Conservation (phyloP, 2,329 filamentous ascomycete species). For the Ophiostoma quercus region DNA sequence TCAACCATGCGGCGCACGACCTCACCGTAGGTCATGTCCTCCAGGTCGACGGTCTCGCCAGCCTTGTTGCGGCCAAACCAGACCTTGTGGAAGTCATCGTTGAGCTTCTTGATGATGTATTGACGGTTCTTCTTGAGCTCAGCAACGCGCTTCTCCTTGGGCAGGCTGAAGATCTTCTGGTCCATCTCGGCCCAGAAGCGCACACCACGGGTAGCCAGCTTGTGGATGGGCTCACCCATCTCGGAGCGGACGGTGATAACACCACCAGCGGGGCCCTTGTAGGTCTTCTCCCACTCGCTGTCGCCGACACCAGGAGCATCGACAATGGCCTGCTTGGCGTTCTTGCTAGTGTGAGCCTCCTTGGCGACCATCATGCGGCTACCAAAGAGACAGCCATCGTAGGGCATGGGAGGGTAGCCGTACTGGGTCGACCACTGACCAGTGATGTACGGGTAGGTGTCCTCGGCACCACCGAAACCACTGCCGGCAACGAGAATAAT, state of each 20-base stretch:
- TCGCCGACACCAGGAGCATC: conserved; percentile 80
- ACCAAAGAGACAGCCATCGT: conserved; percentile 84
- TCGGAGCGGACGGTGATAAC: conserved; percentile 95
- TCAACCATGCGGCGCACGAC: conserved; percentile 83
- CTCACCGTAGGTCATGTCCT: conserved; percentile 93
- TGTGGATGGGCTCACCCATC: conserved; percentile 99
- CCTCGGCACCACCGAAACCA: conserved; percentile 83
- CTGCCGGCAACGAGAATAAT: conserved; percentile 85
- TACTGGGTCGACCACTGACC: conserved; percentile 83
- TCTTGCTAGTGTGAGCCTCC: conserved; percentile 81
- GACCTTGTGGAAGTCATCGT: conserved; percentile 93
- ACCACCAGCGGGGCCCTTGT: conserved; percentile 84
- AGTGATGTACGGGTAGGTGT: conserved; percentile 88
- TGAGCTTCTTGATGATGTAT: conserved; percentile 92
- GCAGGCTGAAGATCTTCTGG: conserved; percentile 91
- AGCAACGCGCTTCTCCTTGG: conserved; percentile 86
- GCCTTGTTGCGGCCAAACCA: conserved; percentile 87
- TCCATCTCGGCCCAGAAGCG: conserved; percentile 99
- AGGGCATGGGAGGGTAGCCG: conserved; percentile 88
- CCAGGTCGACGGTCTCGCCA: conserved; percentile 76
- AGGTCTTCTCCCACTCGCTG: conserved; percentile 83
- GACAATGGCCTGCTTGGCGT: conserved; percentile 84
- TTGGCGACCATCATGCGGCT: conserved; percentile 94
- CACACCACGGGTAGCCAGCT: conserved; percentile 93
- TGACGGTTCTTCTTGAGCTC: conserved; percentile 84